A percentile compares a stretch with the other conserved stretches of the same genome.
phyloP scores from a whole-genome alignment of 805 yeast genomes.

The Babjeviella inositovora region DNA sequence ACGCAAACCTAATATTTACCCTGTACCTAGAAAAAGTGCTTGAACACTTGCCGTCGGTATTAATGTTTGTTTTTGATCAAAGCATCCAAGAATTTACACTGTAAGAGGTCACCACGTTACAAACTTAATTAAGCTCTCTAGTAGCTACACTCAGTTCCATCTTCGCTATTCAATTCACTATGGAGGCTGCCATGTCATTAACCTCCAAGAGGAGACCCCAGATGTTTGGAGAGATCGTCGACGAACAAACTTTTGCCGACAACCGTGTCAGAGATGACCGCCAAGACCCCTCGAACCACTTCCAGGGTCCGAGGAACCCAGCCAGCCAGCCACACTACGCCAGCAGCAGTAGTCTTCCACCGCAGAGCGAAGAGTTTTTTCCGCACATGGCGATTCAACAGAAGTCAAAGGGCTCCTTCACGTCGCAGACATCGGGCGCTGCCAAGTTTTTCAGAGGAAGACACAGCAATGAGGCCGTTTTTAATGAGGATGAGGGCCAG shows the following conservation, averaged over 20 bases:
- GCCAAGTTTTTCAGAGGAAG: constrained; percentile 25
- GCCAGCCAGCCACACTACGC: constrained; percentile 7
- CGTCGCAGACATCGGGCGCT: no score
- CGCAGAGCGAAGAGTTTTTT: no score
- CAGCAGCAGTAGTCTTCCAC: no score
- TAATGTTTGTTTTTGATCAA: neutral
- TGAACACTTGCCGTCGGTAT: constrained; percentile 1
- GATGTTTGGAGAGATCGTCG: constrained; percentile 6
- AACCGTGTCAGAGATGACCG: constrained; percentile 1
- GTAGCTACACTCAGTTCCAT: no score
- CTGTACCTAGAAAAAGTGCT: no score
- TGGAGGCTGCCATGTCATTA: constrained; percentile 3
- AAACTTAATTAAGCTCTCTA: no score
- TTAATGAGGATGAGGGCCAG: constrained; percentile 16
- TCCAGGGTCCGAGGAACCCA: constrained; percentile 3
- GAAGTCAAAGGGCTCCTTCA: no score
- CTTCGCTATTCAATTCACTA: no score
- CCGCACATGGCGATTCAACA: no score
- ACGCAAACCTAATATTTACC: no score
- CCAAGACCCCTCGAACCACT: neutral
- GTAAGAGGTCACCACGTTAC: no score
- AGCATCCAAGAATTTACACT: no score
- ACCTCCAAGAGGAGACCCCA: constrained; percentile 5
- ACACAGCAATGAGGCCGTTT: constrained; percentile 17
- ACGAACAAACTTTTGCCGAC: constrained; percentile 3